phyloP scores from a whole-genome alignment of 202 grass and related monocot genomes.

The Schoenoplectus tabernaemontani region DNA sequence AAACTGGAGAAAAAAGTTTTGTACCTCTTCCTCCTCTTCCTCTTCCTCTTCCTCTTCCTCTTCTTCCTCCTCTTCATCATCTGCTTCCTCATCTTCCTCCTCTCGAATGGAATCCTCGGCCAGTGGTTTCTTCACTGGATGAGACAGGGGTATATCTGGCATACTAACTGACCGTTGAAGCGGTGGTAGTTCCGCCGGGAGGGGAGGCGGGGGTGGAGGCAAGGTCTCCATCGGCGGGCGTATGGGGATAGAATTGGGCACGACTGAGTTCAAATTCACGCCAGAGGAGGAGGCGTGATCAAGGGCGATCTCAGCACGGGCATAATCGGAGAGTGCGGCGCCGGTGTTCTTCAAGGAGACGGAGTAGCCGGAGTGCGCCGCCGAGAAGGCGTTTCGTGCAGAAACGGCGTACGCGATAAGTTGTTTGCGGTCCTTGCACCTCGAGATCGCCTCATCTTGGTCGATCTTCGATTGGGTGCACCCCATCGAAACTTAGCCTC shows the following conservation, averaged over 20 bases:
- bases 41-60: constrained; percentile 22
- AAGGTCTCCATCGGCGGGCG: constrained; percentile 2
- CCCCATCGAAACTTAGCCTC: neutral
- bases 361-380: constrained; percentile 70
- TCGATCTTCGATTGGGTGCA: constrained; percentile 80
- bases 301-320: constrained; percentile 45
- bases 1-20: neutral
- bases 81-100: constrained; percentile 43
- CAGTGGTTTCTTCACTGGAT: constrained; percentile 22
- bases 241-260: constrained; percentile 7
- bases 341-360: constrained; percentile 70
- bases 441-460: constrained; percentile 65
- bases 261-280: constrained; percentile 19
- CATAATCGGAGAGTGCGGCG: constrained; percentile 69
- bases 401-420: constrained; percentile 42
- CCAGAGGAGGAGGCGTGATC: neutral
- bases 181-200: constrained; percentile 17
- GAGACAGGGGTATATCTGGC: constrained; percentile 58
- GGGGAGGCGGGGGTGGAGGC: constrained; percentile 30
- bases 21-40: constrained; percentile 37
- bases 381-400: constrained; percentile 72
- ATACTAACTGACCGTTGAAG: constrained; percentile 71
- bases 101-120: constrained; percentile 41
- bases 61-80: constrained; percentile 20
- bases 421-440: constrained; percentile 64